These are phyloP conservation scores for Prunus salicina DNA, from an alignment of 306 rosid genomes.

Conservation along the genomic window DNA sequence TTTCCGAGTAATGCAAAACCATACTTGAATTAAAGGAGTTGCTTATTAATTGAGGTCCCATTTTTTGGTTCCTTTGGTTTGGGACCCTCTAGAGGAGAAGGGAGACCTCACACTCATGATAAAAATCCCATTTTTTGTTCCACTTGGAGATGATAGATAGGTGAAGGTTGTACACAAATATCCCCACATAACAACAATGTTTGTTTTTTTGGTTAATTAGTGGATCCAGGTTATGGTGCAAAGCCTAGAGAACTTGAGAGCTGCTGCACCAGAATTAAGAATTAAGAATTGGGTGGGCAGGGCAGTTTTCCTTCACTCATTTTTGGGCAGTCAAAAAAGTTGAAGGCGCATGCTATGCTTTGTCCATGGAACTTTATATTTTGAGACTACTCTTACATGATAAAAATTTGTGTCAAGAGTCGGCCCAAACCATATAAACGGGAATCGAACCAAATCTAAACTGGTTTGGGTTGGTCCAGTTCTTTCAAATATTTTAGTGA, in stretches of 20 bases:
- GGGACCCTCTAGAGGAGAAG: neutral
- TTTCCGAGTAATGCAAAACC: conserved; percentile 6
- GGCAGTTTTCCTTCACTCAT: neutral
- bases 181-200: neutral
- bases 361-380: neutral
- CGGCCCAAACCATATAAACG: no score
- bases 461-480: no score
- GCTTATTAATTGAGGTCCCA: neutral
- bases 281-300: neutral
- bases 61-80: neutral
- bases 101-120: neutral
- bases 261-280: no score
- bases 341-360: neutral
- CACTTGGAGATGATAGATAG: neutral
- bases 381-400: no score
- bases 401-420: no score
- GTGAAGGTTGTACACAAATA: neutral
- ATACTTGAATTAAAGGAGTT: neutral
- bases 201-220: neutral
- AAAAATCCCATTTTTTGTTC: neutral
- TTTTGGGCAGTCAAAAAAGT: neutral
- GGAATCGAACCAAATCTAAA: no score
- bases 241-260: neutral
- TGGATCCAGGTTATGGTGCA: neutral
- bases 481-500: no score